Evolutionary conservation across 1,284 basidiomycete species (phyloP), one percentile per base, ranked within the genome.

Genomic region (Filobasidium uniguttulatum): DNA sequence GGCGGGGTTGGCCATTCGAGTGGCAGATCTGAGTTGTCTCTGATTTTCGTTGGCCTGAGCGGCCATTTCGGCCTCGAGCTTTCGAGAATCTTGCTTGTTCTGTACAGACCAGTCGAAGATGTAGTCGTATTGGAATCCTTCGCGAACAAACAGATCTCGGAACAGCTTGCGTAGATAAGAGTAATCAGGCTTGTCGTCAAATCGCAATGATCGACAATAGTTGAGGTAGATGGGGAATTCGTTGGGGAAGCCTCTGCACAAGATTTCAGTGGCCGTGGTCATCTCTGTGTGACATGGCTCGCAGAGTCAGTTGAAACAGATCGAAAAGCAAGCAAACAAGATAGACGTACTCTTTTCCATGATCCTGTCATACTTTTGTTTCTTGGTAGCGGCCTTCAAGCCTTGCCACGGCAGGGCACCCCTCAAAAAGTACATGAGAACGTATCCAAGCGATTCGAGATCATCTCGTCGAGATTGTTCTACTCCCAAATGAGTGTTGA

Each of bases 291-390:
- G n/a, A n/a, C n/a, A 23, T 10, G 19, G 17, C 26, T 36, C 28
- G 14, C n/a, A 33, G 26, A 15, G 5, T n/a, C 22, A 43, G 22
- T 10, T n/a, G 7, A 29, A 26, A 25, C 31, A n/a, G 9, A 38
- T 29, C 28, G 3, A 6, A 12, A 19, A 41, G 22, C 6, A n/a
- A n/a, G n/a, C n/a, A n/a, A n/a, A n/a, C n/a, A n/a, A n/a, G 3
- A 3, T 28, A 25, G 22, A 59, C 60, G 58, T 55, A 64, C 64
- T 71, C 81, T 96, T 97, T 75, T 96, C 91, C 89, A 94, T 94
- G 74, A 97, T 97, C 53, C 89, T 81, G 70, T 96, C 91, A 72
- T 96, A 94, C 75, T 96, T 96, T 76, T 97, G 91, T 80, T 96
- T 96, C 83, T 94, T 96, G 53, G 90, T 94, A 31, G 90, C 90